These are phyloP conservation scores for Diddensiella transvaalensis DNA, from an alignment of 805 yeast species.

Conservation along the genomic window DNA sequence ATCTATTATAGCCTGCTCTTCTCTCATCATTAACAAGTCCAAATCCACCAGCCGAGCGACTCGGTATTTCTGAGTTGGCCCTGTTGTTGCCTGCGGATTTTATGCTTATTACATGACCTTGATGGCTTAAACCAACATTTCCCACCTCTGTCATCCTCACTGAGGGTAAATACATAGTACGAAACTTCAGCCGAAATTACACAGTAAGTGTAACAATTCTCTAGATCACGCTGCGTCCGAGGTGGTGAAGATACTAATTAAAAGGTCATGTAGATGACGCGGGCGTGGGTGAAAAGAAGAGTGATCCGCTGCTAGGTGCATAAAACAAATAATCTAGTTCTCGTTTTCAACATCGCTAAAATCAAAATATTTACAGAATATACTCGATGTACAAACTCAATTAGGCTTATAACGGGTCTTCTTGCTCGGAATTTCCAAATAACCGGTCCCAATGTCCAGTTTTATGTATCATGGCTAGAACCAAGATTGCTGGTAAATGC, in stretches of 20 bases:
- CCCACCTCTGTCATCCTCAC: not conserved
- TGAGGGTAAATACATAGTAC: not conserved
- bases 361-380: too few relatives aligned
- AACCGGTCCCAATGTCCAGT: constrained; percentile 91
- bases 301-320: too few relatives aligned
- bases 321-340: too few relatives aligned
- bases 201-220: too few relatives aligned
- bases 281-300: too few relatives aligned
- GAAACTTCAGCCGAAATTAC: too few relatives aligned
- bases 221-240: too few relatives aligned
- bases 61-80: not conserved
- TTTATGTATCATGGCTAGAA: constrained; percentile 91
- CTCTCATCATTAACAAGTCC: not conserved
- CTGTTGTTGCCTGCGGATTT: not conserved
- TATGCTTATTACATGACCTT: not conserved
- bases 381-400: too few relatives aligned
- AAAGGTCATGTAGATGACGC: too few relatives aligned
- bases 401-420: not conserved
- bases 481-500: constrained; percentile 86
- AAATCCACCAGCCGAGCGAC: not conserved
- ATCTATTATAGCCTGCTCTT: constrained; percentile 11
- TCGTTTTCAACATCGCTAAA: too few relatives aligned
- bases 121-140: not conserved
- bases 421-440: not conserved
- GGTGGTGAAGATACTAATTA: too few relatives aligned